phyloP scores from a whole-genome alignment of 768 basidiomycete genomes.

The Crassisporium funariophilum region DNA sequence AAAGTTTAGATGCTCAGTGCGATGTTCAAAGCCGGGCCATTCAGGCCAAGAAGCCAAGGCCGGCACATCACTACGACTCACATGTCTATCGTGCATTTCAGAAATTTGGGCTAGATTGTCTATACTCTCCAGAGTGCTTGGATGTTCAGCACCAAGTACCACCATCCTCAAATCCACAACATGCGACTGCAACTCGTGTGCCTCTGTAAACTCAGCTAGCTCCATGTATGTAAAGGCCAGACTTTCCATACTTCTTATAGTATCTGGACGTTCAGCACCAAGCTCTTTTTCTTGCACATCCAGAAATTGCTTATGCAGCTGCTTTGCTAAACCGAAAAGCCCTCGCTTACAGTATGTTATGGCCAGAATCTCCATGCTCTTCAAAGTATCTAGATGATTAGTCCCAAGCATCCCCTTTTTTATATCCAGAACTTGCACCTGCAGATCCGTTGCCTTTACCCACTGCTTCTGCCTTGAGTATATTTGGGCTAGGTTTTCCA shows the following conservation, averaged over 20 bases:
- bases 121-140: conserved; percentile 6
- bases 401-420: conserved; percentile 9
- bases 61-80: no score
- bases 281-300: conserved; percentile 3
- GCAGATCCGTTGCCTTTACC: conserved; percentile 7
- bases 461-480: conserved; percentile 6
- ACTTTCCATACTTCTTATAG: conserved; percentile 7
- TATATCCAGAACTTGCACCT: conserved; percentile 8
- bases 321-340: conserved; percentile 7
- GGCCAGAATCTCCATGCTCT: conserved; percentile 10
- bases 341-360: conserved; percentile 5
- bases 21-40: no score
- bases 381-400: conserved; percentile 15
- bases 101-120: not conserved
- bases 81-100: no score
- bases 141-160: not conserved
- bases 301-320: conserved; percentile 8
- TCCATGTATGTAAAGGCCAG: conserved; percentile 2
- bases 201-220: not conserved
- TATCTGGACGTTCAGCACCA: conserved; percentile 16
- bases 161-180: not conserved
- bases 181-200: not conserved
- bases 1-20: no score
- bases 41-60: no score
- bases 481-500: conserved; percentile 7